Percentiles rank a stretch among this genome's conserved stretches.
Conservation (phyloP, 2,329 filamentous ascomycete species). For the Pseudocercospora fuligena region DNA sequence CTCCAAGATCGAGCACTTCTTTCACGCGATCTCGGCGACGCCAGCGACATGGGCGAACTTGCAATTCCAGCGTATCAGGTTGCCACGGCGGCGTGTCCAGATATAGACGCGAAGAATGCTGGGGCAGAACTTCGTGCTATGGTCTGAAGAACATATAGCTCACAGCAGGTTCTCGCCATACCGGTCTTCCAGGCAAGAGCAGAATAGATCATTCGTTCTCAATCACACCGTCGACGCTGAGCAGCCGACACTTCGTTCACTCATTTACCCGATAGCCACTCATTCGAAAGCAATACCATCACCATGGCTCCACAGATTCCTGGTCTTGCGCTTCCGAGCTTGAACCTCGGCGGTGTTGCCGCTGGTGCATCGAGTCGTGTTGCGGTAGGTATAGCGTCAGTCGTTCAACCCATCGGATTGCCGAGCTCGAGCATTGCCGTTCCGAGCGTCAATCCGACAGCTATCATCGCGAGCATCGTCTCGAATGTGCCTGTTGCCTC, state of each 20-base stretch:
- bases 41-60: not conserved
- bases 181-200: not conserved
- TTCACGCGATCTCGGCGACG: not conserved
- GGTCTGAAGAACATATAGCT: not conserved
- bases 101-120: not conserved
- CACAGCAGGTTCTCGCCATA: not conserved
- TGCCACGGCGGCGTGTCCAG: not conserved
- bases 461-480: not conserved
- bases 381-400: not conserved
- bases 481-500: not conserved
- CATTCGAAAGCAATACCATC: not conserved
- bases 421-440: not conserved
- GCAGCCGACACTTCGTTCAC: not conserved
- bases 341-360: not conserved
- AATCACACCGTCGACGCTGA: not conserved
- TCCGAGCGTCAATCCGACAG: not conserved
- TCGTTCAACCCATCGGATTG: not conserved
- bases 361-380: not conserved
- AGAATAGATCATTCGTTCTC: not conserved
- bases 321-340: not conserved
- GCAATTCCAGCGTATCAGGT: constrained; percentile 2
- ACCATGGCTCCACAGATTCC: not conserved
- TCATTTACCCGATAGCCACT: not conserved
- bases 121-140: not conserved
- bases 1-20: not conserved